Evolutionary conservation across 352 stramenopile species (phyloP), one percentile per base, ranked within the genome.

Genomic region (Thalassiosira livingstoniorum): DNA sequence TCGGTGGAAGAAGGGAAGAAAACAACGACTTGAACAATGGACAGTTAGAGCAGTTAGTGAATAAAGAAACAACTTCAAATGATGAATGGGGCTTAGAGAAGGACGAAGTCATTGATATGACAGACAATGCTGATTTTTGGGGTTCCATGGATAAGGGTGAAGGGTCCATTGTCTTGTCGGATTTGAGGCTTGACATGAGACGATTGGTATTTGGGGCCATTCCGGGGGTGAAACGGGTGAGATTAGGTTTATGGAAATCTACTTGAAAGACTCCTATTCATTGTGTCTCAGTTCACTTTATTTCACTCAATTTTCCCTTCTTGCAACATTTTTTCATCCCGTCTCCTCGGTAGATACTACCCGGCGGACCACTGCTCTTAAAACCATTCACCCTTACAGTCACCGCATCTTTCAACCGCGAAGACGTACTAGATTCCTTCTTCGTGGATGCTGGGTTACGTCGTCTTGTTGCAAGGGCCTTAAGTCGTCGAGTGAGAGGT

Each of bases 371-470:
- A 62, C 72, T 95, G 0, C 87, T 95, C 68, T 66, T 93, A 29
- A 87, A 94, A 77, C 91, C 91, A 37, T 93, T 95, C 29, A 92
- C 80, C 25, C 75, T 80, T 2, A 94, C 90, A 37, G 72, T 93
- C 2, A 89, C 74, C 32, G 88, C 80, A 27, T 92, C 88, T 0
- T 95, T 94, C 58, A 93, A 73, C 55, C 78, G 61, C 27, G 82
- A 94, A 57, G 91, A 95, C 78, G 89, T 95, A 18, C 83, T 93
- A 78, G 82, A 91, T 23, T 93, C 88, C 2, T 85, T 88, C 69
- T 51, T 93, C 4, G 32, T 95, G 4, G 88, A 94, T 66, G 74
- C 70, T 64, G 90, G 88, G 0, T 65, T 95, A 15, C 73, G 87
- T 32, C 75, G 85, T 4, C 74, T 95, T 4, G 87, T 94, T 27